Evolutionary conservation across 1,139 yeast species (phyloP), one percentile per base, ranked within the genome.

Genomic region (Yamadazyma trypodendri): DNA sequence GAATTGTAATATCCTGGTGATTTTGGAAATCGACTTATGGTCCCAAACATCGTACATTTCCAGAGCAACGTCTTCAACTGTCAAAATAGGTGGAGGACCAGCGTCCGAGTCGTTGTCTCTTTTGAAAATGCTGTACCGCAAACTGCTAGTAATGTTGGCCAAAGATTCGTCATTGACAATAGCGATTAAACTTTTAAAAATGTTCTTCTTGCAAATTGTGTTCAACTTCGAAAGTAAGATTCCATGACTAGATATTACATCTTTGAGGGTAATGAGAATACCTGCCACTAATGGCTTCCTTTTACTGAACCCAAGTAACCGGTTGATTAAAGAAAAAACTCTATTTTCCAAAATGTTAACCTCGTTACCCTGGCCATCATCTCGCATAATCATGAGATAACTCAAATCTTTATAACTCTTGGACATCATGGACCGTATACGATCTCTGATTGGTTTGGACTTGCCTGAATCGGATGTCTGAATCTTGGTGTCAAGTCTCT

Each of bases 211-310:
- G 15, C 37, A 37, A 4, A 56, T 36, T 6, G 49, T 35, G 38
- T 63, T 61, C 18, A 63, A 16, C 21, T 45, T 49, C 4, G 35
- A 33, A 13, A 50, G 38, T 9, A 60, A 17, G 10, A 32, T 35
- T 2, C 20, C 28, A 32, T 48, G 51, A n/a, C 41, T 35, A n/a
- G 40, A 36, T 2, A 59, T 21, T 1, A 44, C 25, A 6, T 38
- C 35, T 36, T 44, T 46, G 1, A 54, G 20, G 8, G 48, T 46
- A 3, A 24, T 17, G 3, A 58, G 20, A 2, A 54, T 22, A n/a
- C 54, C 44, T 10, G 50, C 42, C 2, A 64, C 32, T 7, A 65
- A 37, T 3, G 72, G 72, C 36, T 56, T 62, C 25, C 66, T 44
- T 11, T 34, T 16, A n/a, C 61, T 52, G 22, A 67, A 47, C 20